These are phyloP conservation scores for Lentinus tigrinus DNA, from an alignment of 768 basidiomycete species.

Conservation along the genomic window DNA sequence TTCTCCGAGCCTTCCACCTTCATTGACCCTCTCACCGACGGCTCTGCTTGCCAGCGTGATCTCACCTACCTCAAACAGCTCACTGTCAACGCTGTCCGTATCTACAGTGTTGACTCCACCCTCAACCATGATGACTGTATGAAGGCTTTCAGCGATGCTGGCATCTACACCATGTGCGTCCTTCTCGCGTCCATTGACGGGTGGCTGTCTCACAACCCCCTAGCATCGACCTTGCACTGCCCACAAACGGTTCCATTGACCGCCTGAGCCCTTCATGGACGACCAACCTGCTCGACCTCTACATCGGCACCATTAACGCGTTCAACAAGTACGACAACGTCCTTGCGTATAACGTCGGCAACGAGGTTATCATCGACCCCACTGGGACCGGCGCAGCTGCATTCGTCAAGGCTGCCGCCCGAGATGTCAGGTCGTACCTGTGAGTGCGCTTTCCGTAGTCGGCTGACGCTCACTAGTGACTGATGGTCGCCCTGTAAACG, in stretches of 20 bases:
- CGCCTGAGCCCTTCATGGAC: conserved; percentile 74
- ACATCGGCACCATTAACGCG: conserved; percentile 71
- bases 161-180: conserved; percentile 87
- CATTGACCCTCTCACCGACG: conserved; percentile 74
- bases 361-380: conserved; percentile 70
- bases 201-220: conserved; percentile 1
- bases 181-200: background rate
- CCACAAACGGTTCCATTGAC: conserved; percentile 83
- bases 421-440: conserved; percentile 86
- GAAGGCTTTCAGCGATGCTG: conserved; percentile 68
- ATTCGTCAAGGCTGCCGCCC: conserved; percentile 88
- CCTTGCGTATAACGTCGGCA: conserved; percentile 86
- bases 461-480: background rate
- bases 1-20: conserved; percentile 74
- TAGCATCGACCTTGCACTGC: conserved; percentile 85
- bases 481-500: background rate
- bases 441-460: conserved; percentile 36
- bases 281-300: conserved; percentile 75
- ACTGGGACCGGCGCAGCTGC: conserved; percentile 64
- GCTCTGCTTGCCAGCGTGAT: conserved; percentile 72
- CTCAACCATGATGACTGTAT: conserved; percentile 89
- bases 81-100: conserved; percentile 78
- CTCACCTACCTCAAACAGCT: conserved; percentile 74
- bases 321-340: conserved; percentile 90
- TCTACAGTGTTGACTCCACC: conserved; percentile 82